Percentiles rank a stretch among this genome's conserved stretches.
Conservation (phyloP, 495 filamentous ascomycete species). For the Lindgomyces ingoldianus region DNA sequence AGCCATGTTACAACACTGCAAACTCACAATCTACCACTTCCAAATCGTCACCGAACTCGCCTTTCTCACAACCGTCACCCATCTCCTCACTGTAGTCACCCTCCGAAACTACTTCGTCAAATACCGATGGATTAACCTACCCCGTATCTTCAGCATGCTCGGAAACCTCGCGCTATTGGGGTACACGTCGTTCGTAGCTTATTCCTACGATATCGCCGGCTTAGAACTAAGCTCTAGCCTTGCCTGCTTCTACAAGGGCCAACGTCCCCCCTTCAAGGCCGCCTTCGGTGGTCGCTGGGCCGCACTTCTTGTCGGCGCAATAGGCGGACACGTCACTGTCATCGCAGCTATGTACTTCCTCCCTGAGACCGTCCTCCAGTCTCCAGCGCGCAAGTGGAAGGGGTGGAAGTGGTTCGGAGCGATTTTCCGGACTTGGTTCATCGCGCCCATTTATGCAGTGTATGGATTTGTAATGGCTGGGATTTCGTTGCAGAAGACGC, state of each 20-base stretch:
- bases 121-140: constrained; percentile 31
- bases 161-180: constrained; percentile 26
- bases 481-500: constrained; percentile 7
- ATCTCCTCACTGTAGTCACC: constrained; percentile 26
- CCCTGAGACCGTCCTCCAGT: too few species aligned
- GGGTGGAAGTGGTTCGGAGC: constrained; percentile 14
- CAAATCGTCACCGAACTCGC: constrained; percentile 32
- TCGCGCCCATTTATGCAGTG: constrained; percentile 30
- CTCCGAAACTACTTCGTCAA: constrained; percentile 33
- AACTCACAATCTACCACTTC: constrained; percentile 36
- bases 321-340: constrained; percentile 28
- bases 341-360: constrained; percentile 35
- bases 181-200: constrained; percentile 34
- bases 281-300: constrained; percentile 33
- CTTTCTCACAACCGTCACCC: constrained; percentile 34
- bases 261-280: constrained; percentile 17
- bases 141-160: constrained; percentile 32
- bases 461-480: constrained; percentile 28
- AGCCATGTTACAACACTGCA: constrained; percentile 32
- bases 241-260: constrained; percentile 33
- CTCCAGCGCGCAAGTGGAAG: too few species aligned
- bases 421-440: constrained; percentile 26
- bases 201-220: constrained; percentile 31
- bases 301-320: constrained; percentile 25
- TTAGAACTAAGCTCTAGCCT: constrained; percentile 19